Evolutionary conservation across 768 basidiomycete genomes (phyloP), one percentile per base, ranked within the genome.

Genomic region (Termitomyces sp.): DNA sequence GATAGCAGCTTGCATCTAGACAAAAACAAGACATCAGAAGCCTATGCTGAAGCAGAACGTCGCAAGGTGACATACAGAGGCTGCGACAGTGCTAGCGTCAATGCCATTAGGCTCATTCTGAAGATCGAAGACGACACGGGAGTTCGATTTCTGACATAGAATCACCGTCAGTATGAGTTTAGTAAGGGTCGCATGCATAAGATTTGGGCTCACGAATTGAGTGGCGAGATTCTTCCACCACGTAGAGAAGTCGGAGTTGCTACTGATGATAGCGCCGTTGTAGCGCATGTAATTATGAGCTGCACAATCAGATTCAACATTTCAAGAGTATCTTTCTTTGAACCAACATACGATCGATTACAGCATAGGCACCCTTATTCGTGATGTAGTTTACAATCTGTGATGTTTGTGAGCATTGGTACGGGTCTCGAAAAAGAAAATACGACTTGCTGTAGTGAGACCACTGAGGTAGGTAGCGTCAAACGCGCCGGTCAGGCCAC

Each of bases 81-180:
- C 63, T 67, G 80, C 80, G 27, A 82, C 83, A 31, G 73, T 73
- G n/a, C 69, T 61, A 6, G 84, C 84, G 58, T 79, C 74, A 58
- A 85, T 83, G 58, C 70, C 81, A 62, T 86, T 71, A 47, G 87
- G 87, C 72, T 89, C 86, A 73, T 88, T 89, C 81, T 79, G 80
- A 62, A 83, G 68, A 66, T 83, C 85, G 69, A 87, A 87, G 66
- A 87, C 81, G 61, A 86, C 84, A 30, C 77, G 70, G 60, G 59
- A 59, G 74, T 86, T 80, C 33, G 72, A 70, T 74, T 77, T 76
- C 77, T 78, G 6, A 24, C 11, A 34, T 45, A 8, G 27, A 37
- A 27, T 33, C 2, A 36, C 11, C 1, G 24, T 46, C 20, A 50
- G 22, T 11, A 33, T 37, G 16, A 11, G 39, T 9, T 37, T 4